Evolutionary conservation across 257 asterid genomes (phyloP), one percentile per base, ranked within the genome.

Genomic region (Gentiana dahurica): DNA sequence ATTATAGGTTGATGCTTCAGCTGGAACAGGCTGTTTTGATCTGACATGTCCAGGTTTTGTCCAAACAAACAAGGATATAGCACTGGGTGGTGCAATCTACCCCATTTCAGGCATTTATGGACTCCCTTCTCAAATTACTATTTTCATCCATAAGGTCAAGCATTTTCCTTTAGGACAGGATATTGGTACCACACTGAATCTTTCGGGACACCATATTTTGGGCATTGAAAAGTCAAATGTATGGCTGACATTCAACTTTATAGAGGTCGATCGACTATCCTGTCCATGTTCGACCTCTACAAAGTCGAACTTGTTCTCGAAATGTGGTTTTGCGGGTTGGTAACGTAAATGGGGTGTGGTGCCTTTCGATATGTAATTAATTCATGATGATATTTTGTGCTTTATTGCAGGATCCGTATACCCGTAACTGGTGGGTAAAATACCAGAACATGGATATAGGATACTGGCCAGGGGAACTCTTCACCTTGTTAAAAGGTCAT

Each of bases 41-140:
- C 57, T 67, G 5, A 77, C 78, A 5, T 87, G 95, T 39, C 94
- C 94, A 12, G 94, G 94, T 6, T 84, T 84, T 48, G 75, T 87
- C 5, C 95, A 87, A 67, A 78, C 78, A 2, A 81, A 68, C 75
- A 62, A 60, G 35, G 77, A 79, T 54, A 73, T 81, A 11, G 95
- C 92, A 0, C 83, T 84, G 8, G 95, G 94, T 47, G 87, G 78
- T 47, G 85, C 85, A 8, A 74, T 84, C 62, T 68, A 79, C 61
- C 95, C 91, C 3, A 74, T 81, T 35, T 79, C 94, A 47, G 58
- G 64, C 4, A 80, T 77, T 36, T 57, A 38, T 5, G 81, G 76
- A 2, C 85, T 79, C 36, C 85, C 89, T n/a, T 70, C 60, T 41
- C 63, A 75, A 60, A 81, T 84, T 6, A 67, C 71, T 6, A 5